These are phyloP conservation scores for Batkoa obscura DNA, from an alignment of 371 early-diverging fungal genomes.

Conservation along the genomic window DNA sequence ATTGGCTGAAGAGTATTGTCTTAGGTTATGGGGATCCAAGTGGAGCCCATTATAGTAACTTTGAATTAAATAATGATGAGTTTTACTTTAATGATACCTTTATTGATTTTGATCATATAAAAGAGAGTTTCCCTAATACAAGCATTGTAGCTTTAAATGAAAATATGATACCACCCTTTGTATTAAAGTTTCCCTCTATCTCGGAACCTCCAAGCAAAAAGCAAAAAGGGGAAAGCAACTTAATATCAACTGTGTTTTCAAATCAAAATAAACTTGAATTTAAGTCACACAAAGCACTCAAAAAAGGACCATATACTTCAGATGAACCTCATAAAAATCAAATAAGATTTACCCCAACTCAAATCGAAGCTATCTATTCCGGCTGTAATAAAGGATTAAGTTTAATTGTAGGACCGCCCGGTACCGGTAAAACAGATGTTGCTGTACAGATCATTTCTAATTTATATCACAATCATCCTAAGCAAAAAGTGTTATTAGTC, in stretches of 20 bases:
- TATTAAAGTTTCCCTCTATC: slow-evolving; percentile 2
- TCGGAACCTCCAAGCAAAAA: too few species aligned
- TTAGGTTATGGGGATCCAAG: slow-evolving; percentile 87
- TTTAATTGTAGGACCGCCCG: slow-evolving; percentile 88
- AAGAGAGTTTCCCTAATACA: slow-evolving; percentile 36
- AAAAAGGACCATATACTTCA: slow-evolving; percentile 56
- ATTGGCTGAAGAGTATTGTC: slow-evolving; percentile 73
- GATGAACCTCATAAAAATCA: slow-evolving; percentile 38
- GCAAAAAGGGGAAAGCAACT: slow-evolving; percentile 6
- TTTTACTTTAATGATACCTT: slow-evolving; percentile 78
- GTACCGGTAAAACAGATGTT: slow-evolving; percentile 92
- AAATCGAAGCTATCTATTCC: slow-evolving; percentile 70
- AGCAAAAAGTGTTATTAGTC: slow-evolving; percentile 73
- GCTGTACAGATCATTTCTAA: slow-evolving; percentile 90
- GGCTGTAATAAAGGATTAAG: slow-evolving; percentile 73
- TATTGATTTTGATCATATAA: slow-evolving; percentile 55
- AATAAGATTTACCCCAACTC: slow-evolving; percentile 70
- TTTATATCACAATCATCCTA: slow-evolving; percentile 72
- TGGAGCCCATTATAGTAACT: slow-evolving; percentile 40
- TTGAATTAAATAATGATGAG: slow-evolving; percentile 19
- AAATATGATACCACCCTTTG: background rate
- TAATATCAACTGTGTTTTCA: slow-evolving; percentile 12
- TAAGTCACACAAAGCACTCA: slow-evolving; percentile 31
- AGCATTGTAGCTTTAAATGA: slow-evolving; percentile 7
- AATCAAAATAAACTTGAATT: slow-evolving; percentile 21